These are phyloP conservation scores for Colletotrichum sp. DNA, from an alignment of 2,329 filamentous ascomycete genomes.

Conservation along the genomic window DNA sequence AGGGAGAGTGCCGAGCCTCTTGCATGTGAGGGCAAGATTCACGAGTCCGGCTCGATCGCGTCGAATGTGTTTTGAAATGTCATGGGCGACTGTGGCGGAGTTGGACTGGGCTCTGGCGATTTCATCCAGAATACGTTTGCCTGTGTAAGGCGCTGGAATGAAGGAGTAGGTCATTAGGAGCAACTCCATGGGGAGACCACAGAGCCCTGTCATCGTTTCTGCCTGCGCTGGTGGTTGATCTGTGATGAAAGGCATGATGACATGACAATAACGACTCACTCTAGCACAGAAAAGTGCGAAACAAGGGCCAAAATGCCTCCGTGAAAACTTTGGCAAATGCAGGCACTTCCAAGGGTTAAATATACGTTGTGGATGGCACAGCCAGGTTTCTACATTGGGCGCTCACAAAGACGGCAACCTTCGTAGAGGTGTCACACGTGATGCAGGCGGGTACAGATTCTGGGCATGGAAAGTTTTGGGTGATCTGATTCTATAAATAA, in stretches of 20 bases:
- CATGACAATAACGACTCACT: not conserved
- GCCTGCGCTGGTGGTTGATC: not conserved
- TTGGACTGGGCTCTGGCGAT: not conserved
- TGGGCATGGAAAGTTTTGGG: not conserved
- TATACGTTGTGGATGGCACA: not conserved
- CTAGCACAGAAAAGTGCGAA: not conserved
- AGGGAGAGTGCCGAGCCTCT: not conserved
- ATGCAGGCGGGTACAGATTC: rapidly evolving
- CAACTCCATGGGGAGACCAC: not conserved
- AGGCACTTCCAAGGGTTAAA: not conserved
- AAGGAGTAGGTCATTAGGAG: not conserved
- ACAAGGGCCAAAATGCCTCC: not conserved
- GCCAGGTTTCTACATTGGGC: rapidly evolving
- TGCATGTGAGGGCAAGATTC: not conserved
- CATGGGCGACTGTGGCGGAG: not conserved
- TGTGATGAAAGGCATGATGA: not conserved
- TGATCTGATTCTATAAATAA: not conserved
- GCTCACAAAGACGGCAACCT: not conserved
- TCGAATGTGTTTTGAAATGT: not conserved
- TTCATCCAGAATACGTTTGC: not conserved
- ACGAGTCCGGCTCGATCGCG: not conserved
- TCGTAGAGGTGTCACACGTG: not conserved
- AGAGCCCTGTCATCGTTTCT: not conserved
- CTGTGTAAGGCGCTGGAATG: not conserved
- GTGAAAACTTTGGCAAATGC: not conserved